Percentiles rank a stretch among this genome's conserved stretches.
These are phyloP conservation scores for Penicillium nucicola DNA, from an alignment of 495 filamentous ascomycete species.

Conservation along the genomic window DNA sequence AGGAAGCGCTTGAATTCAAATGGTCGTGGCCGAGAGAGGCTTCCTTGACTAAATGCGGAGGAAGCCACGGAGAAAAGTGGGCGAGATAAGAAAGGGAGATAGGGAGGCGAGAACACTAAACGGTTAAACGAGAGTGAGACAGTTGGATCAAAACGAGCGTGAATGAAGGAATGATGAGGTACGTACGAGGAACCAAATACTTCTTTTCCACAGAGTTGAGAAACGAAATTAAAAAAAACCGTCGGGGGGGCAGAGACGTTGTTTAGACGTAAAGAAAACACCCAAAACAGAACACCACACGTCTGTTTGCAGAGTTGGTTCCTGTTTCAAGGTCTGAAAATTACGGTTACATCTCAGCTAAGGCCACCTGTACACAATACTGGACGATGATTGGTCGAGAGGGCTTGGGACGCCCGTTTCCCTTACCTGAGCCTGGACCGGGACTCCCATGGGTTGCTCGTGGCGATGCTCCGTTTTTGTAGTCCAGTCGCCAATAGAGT, in stretches of 20 bases:
- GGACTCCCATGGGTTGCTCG: constrained; percentile 6
- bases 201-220: neutral
- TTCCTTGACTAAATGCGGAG: constrained; percentile 43
- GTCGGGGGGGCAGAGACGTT: neutral
- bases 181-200: constrained; percentile 12
- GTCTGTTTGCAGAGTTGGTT: too few relatives aligned
- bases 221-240: constrained; percentile 7
- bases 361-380: constrained; percentile 20
- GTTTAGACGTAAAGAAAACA: constrained; percentile 6
- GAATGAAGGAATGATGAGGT: constrained; percentile 28
- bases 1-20: constrained; percentile 52
- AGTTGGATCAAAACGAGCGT: constrained; percentile 31
- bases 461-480: constrained; percentile 16
- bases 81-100: constrained; percentile 12
- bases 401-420: too few relatives aligned
- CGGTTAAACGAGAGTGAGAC: constrained; percentile 21
- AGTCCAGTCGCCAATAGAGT: too few relatives aligned
- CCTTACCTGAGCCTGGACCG: too few relatives aligned
- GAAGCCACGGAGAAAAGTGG: constrained; percentile 43
- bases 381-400: too few relatives aligned
- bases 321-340: neutral
- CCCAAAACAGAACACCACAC: constrained; percentile 10
- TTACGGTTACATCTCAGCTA: constrained; percentile 5
- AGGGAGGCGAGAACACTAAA: constrained; percentile 15
- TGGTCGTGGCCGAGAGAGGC: constrained; percentile 47